Base-by-base conservation (phyloP, 768 basidiomycete genomes). In the Mycena haematopus region DNA sequence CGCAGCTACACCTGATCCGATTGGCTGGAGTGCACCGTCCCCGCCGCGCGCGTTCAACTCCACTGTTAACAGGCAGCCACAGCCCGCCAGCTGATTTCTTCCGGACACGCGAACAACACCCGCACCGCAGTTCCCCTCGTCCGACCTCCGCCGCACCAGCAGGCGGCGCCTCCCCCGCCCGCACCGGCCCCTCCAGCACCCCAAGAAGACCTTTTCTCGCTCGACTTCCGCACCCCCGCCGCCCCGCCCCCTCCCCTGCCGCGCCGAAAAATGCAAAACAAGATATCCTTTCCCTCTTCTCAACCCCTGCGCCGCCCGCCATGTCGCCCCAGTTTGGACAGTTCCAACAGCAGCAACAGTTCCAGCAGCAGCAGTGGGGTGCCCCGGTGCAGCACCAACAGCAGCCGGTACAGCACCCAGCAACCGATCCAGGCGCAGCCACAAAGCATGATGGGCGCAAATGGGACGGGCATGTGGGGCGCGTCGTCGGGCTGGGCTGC, bases 241-340 rank as follows among this genome's bases (percentile, higher is more conserved):
- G 67, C 77, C 27, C 52, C 78, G 7, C 46, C 79, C 9, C 29
- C 65, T 10, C 68, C 44, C 60, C 56, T 74, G 1, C 57, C 77
- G 0, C 64, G 74, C 7, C 44, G 44, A 92, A 91, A 70, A 89
- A 92, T 69, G 82, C 88, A 47, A 95, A 94, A 68, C 84, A 92
- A 57, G 91, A 96, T 66, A 96, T 96, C 65, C 79, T 96, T 19
- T 92, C 92, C 0, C 82, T 96, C 44, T 95, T 92, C 74, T 85
- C 90, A 17, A 69, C 82, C 0, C 72, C 83, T 0, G 71, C 80
- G 0, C 68, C 80, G 62, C 75, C 52, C 29, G 0, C 70, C 77
- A 33, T 66, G 76, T 54, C 27, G 71, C 73, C 19, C 80, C 78
- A 81, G 52, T 80, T 79, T 62, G 61, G 68, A 63, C 74, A 36